Percentiles rank a stretch among this genome's conserved stretches.
Evolutionary conservation across 345 rosid species (phyloP).

Genomic region (Gossypium bickii): DNA sequence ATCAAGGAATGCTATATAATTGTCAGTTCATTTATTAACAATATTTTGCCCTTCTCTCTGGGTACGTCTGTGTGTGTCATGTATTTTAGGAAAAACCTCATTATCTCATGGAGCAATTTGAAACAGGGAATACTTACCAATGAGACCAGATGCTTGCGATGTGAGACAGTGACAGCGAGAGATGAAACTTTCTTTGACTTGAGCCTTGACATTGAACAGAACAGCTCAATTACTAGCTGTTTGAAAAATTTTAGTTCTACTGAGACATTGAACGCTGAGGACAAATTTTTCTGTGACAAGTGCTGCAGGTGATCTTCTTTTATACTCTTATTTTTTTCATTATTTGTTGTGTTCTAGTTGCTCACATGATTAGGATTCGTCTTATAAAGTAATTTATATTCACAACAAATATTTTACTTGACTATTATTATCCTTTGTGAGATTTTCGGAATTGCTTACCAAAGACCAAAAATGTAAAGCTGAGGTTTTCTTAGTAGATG

Average conservation of each 20-base stretch:
- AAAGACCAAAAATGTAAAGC: not conserved
- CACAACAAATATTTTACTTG: not conserved
- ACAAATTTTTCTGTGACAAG: conserved; percentile 98
- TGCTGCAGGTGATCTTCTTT: conserved; percentile 81
- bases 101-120: conserved; percentile 18
- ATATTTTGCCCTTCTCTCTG: not conserved
- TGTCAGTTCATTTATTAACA: not conserved
- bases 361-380: not conserved
- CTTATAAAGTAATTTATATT: not conserved
- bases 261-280: conserved; percentile 97
- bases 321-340: not conserved
- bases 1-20: not conserved
- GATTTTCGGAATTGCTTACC: not conserved
- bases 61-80: not conserved
- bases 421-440: not conserved
- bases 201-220: conserved; percentile 99
- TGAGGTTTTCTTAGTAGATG: not conserved
- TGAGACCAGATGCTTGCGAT: conserved; percentile 91
- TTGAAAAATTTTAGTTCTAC: conserved; percentile 98
- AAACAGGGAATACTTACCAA: conserved; percentile 93
- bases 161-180: conserved; percentile 97
- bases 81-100: conserved; percentile 16
- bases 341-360: not conserved
- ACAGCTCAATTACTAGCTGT: conserved; percentile 98
- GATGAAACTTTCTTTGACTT: conserved; percentile 94